Conservation (phyloP, 78 protist genomes). For the Anaeramoeba ignava region DNA sequence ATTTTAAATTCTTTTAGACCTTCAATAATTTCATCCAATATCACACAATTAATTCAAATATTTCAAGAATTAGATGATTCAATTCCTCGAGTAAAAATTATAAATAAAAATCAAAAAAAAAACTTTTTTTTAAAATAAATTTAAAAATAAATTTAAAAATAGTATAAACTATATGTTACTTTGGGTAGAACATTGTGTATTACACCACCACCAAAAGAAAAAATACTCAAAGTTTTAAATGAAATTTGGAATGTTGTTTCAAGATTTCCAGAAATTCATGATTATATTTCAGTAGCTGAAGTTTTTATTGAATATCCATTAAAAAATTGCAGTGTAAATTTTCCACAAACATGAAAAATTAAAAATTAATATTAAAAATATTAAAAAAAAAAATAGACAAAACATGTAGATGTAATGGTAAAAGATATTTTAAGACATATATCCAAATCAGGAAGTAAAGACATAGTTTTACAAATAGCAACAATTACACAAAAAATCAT, state of each 20-base stretch:
- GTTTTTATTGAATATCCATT: conserved; percentile 55
- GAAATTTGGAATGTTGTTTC: conserved; percentile 54
- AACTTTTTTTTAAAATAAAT: conserved; percentile 34
- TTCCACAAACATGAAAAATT: too few species aligned
- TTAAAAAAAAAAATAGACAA: too few species aligned
- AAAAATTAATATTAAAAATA: too few species aligned
- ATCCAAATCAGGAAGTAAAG: too few species aligned
- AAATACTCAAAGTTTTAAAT: conserved; percentile 16
- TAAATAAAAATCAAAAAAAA: conserved; percentile 24
- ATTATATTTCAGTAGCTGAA: conserved; percentile 50
- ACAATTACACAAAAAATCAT: too few species aligned
- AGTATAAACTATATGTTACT: conserved; percentile 38
- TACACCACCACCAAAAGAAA: conserved; percentile 33
- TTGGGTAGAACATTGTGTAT: conserved; percentile 44
- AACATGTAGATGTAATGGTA: too few species aligned
- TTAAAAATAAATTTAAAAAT: conserved; percentile 19
- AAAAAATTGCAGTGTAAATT: conserved; percentile 48
- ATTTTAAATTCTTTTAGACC: too few species aligned
- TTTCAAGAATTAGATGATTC: conserved; percentile 21
- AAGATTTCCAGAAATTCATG: conserved; percentile 32
- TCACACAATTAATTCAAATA: conserved; percentile 14
- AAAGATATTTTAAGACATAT: too few species aligned
- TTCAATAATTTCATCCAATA: too few species aligned
- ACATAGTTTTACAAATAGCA: too few species aligned
- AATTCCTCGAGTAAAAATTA: conserved; percentile 38